phyloP scores from a whole-genome alignment of 2,329 filamentous ascomycete genomes.

The Xylaria sp. region DNA sequence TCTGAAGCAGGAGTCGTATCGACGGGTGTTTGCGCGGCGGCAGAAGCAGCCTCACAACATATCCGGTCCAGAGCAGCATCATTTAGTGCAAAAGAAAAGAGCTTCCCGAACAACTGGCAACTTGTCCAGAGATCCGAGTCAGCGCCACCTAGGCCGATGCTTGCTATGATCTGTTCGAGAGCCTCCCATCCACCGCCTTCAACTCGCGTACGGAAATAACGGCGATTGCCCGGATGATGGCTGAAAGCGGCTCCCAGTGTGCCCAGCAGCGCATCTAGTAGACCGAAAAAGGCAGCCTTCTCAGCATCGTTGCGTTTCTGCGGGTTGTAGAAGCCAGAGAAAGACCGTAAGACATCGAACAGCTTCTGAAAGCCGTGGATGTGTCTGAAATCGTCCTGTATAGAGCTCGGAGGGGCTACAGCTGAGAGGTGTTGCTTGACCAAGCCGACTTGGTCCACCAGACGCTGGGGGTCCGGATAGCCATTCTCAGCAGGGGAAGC shows the following conservation, averaged over 20 bases:
- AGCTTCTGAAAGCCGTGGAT: constrained; percentile 81
- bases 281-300: constrained; percentile 72
- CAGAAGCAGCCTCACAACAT: constrained; percentile 61
- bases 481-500: constrained; percentile 50
- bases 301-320: constrained; percentile 69
- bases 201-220: constrained; percentile 83
- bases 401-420: constrained; percentile 57
- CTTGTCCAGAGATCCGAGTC: constrained; percentile 75
- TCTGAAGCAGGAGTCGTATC: constrained; percentile 28
- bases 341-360: constrained; percentile 73
- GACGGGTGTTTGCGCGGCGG: constrained; percentile 30
- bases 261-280: constrained; percentile 77
- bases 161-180: constrained; percentile 77
- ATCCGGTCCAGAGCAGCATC: constrained; percentile 78
- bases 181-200: constrained; percentile 82
- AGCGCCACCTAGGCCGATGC: constrained; percentile 71
- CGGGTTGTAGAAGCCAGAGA: constrained; percentile 82
- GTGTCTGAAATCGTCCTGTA: constrained; percentile 85
- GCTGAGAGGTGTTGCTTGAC: constrained; percentile 72
- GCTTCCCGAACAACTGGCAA: constrained; percentile 81
- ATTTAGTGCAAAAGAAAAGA: constrained; percentile 83
- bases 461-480: constrained; percentile 61
- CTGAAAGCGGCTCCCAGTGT: constrained; percentile 80
- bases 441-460: constrained; percentile 69
- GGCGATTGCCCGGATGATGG: constrained; percentile 84